Conservation (phyloP, 2,329 filamentous ascomycete genomes). For the Sordariomycetes sp. region DNA sequence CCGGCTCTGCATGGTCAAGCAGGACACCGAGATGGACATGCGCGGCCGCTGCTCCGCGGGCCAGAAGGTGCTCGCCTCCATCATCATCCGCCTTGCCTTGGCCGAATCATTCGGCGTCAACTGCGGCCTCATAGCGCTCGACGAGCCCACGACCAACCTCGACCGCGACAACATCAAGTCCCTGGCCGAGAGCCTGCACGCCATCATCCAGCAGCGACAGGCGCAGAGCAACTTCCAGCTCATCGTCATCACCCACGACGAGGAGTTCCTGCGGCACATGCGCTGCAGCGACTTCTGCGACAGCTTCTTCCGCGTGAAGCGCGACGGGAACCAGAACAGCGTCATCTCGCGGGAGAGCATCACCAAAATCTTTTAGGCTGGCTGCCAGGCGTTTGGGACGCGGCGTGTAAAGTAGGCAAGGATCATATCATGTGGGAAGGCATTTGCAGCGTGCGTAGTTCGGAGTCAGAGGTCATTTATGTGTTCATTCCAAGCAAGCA, state of each 20-base stretch:
- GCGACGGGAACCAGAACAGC: slow-evolving; percentile 80
- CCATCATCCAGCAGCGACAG: slow-evolving; percentile 76
- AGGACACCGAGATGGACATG: slow-evolving; percentile 98
- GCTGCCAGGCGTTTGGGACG: no score
- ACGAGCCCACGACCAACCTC: slow-evolving; percentile 96
- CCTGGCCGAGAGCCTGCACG: slow-evolving; percentile 73
- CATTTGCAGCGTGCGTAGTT: no score
- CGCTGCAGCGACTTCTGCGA: slow-evolving; percentile 89
- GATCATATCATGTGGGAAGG: background rate
- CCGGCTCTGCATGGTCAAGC: slow-evolving; percentile 95
- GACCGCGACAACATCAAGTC: slow-evolving; percentile 91
- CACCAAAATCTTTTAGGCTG: slow-evolving; percentile 35
- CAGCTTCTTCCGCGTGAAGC: slow-evolving; percentile 77
- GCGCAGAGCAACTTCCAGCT: slow-evolving; percentile 94
- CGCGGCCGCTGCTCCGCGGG: slow-evolving; percentile 92
- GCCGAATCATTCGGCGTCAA: slow-evolving; percentile 95
- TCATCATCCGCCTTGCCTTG: slow-evolving; percentile 92
- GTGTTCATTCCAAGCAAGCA: no score
- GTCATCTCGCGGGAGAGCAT: slow-evolving; percentile 67
- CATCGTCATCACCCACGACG: slow-evolving; percentile 97
- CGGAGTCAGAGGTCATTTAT: no score
- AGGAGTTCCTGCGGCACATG: slow-evolving; percentile 91
- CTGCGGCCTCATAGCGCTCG: slow-evolving; percentile 91
- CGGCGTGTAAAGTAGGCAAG: background rate
- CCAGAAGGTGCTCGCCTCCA: slow-evolving; percentile 91